Base-by-base conservation (phyloP, 1,284 basidiomycete genomes). In the Ustilago bromivora region DNA sequence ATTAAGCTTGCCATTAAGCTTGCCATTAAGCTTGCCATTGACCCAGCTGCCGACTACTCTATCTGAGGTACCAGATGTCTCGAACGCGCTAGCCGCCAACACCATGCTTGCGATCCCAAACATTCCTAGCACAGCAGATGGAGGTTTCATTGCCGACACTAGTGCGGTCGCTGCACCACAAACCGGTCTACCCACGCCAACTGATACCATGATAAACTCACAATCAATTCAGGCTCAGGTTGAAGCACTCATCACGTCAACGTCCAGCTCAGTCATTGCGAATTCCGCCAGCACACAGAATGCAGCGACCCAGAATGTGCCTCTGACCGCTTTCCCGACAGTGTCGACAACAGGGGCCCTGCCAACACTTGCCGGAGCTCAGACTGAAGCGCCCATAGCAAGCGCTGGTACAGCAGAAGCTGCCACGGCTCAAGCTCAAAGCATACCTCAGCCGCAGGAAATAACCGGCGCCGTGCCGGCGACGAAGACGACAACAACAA, bases 141-240 rank as follows among this genome's bases (percentile, higher is more conserved):
- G 28, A 51, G 28, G 31, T 51, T 23, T 19, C 8, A 46, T 19
- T 7, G 17, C 49, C 3, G 31, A 51, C 15, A 12, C 57, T 12
- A 28, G 35, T 17, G 46, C 47, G 41, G 40, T 41, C 10, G 32
- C 57, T 17, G 31, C 58, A 10, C 23, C 55, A 32, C 69, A 51
- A 7, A n/a, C 58, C 8, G 43, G 34, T 31, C 34, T 56, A n/a
- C 19, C 57, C 3, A 10, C 43, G n/a, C 15, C 61, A 2, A 28
- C 60, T 6, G 61, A 43, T n/a, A 19, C 46, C 6, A 67, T 67
- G 58, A 54, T 77, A 32, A 71, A 77, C 36, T 61, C 75, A 1
- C 75, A 67, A 23, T 52, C 63, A 31, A 72, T 77, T 19, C 75
- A 77, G 41, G 75, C 75, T 2, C 75, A 77, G 17, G 60, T 77